A percentile compares a stretch with the other conserved stretches of the same genome.
phyloP scores from a whole-genome alignment of 2,329 filamentous ascomycete genomes.

The Colletotrichum chlorophyti region DNA sequence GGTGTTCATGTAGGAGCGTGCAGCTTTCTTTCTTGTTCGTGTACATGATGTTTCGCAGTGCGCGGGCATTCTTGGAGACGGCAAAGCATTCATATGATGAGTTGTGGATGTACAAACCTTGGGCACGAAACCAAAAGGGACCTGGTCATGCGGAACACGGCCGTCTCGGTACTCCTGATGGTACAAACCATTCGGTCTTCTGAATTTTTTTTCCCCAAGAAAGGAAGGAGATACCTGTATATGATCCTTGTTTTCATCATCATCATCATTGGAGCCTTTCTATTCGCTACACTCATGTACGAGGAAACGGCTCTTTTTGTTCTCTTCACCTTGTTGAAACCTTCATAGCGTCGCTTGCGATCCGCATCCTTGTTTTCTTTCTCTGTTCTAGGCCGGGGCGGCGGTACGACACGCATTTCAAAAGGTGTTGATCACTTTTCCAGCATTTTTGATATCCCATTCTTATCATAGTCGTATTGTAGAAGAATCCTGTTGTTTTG shows the following conservation, averaged over 20 bases:
- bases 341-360: constrained; percentile 22
- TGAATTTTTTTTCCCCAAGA: not conserved
- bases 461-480: constrained; percentile 18
- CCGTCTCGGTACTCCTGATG: not conserved
- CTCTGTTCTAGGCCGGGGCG: constrained; percentile 4
- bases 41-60: constrained; percentile 18
- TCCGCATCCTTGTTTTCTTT: constrained; percentile 1
- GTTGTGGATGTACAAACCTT: constrained; percentile 9
- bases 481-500: constrained; percentile 1
- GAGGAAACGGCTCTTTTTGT: too few species aligned
- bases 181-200: constrained; percentile 8
- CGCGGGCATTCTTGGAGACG: constrained; percentile 11
- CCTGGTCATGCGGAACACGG: constrained; percentile 1
- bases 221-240: not conserved
- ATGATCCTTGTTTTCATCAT: not conserved
- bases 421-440: constrained; percentile 23
- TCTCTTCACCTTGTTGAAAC: not conserved
- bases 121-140: not conserved
- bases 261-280: too few species aligned
- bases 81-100: not conserved
- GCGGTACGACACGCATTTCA: not conserved
- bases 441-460: constrained; percentile 1
- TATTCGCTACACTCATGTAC: too few species aligned
- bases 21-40: not conserved
- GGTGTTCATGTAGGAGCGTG: too few species aligned